phyloP scores from a whole-genome alignment of 2,329 filamentous ascomycete genomes.

The Colletotrichum theobromicola region DNA sequence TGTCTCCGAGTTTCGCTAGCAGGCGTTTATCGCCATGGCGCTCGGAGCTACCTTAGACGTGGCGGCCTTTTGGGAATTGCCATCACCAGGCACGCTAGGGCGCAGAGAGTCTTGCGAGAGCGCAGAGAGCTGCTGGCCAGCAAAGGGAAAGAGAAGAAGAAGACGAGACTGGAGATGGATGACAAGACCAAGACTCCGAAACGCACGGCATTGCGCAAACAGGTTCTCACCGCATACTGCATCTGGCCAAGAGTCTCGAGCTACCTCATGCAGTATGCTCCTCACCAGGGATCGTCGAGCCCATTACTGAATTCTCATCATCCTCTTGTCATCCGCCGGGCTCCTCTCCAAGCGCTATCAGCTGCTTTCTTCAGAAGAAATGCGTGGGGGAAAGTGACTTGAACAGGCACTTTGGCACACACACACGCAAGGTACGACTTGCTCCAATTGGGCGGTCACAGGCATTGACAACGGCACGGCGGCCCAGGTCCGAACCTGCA shows the following conservation, averaged over 20 bases:
- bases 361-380: background rate
- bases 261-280: background rate
- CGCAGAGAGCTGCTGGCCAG: background rate
- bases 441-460: background rate
- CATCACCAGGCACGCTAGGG: slow-evolving; percentile 18
- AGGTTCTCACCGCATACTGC: background rate
- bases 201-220: background rate
- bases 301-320: background rate
- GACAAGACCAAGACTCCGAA: background rate
- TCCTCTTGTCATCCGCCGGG: background rate
- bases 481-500: background rate
- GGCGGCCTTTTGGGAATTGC: background rate
- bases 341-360: background rate
- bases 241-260: background rate
- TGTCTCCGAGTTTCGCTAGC: background rate
- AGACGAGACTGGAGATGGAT: background rate
- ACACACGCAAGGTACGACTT: background rate
- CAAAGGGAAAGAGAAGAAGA: background rate
- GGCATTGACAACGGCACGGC: background rate
- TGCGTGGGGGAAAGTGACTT: background rate
- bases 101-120: background rate
- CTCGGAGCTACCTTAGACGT: background rate
- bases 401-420: background rate
- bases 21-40: background rate
- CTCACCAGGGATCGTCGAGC: background rate